phyloP scores from a whole-genome alignment of 495 filamentous ascomycete genomes.

The Emericellopsis terricola region DNA sequence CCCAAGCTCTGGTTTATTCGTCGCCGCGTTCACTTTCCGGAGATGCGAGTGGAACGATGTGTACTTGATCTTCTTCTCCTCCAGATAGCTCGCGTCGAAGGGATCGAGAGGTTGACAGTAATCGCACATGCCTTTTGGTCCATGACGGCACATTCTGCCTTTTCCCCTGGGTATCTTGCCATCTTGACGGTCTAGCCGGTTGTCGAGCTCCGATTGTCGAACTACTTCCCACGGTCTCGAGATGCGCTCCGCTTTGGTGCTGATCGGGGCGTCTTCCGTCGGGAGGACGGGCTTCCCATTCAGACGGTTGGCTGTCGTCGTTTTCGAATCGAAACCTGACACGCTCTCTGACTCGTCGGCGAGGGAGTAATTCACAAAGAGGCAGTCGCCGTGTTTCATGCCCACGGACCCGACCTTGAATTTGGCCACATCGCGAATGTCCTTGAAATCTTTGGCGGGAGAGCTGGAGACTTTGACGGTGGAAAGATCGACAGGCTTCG shows the following conservation, averaged over 20 bases:
- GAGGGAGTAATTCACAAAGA: constrained; percentile 66
- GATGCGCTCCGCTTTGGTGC: constrained; percentile 39
- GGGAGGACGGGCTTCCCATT: constrained; percentile 64
- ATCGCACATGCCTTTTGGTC: constrained; percentile 95
- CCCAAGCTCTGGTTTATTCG: constrained; percentile 84
- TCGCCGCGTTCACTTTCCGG: constrained; percentile 83
- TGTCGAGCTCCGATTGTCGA: constrained; percentile 68
- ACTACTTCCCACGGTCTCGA: constrained; percentile 92
- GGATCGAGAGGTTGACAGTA: constrained; percentile 98
- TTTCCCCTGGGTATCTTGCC: constrained; percentile 71
- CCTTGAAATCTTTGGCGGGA: constrained; percentile 55
- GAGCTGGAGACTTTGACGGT: constrained; percentile 68
- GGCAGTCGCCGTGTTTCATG: constrained; percentile 69
- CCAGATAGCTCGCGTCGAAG: constrained; percentile 70
- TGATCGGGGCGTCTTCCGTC: constrained; percentile 45
- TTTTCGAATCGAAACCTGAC: too few species aligned
- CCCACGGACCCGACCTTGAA: constrained; percentile 53
- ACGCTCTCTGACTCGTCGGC: constrained; percentile 10
- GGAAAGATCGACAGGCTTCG: constrained; percentile 45
- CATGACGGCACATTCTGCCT: constrained; percentile 85
- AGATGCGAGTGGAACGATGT: constrained; percentile 90
- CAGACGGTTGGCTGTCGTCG: constrained; percentile 30
- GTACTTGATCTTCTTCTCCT: constrained; percentile 96
- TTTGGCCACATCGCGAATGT: constrained; percentile 44
- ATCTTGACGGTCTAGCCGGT: constrained; percentile 71